These are phyloP conservation scores for Aphanomyces astaci DNA, from an alignment of 352 stramenopile genomes.

Conservation along the genomic window DNA sequence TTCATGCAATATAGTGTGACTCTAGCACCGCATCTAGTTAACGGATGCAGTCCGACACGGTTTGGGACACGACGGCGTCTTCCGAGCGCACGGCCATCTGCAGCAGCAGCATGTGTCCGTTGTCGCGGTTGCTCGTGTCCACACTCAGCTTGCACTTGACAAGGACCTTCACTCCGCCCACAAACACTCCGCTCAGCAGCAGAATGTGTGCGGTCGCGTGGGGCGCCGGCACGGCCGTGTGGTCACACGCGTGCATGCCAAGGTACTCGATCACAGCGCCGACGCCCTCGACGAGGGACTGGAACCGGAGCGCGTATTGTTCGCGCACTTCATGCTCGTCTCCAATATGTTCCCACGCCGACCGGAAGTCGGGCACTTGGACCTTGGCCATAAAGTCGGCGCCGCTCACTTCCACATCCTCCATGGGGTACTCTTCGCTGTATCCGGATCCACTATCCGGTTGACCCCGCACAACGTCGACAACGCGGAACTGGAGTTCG, in stretches of 20 bases:
- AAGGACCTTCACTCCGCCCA: conserved; percentile 90
- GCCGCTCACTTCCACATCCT: conserved; percentile 93
- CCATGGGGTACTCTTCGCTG: conserved; percentile 98
- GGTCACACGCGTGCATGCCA: conserved; percentile 96
- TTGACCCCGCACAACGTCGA: conserved; percentile 92
- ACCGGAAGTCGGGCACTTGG: conserved; percentile 92
- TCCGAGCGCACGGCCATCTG: conserved; percentile 96
- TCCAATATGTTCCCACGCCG: conserved; percentile 93
- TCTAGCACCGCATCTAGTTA: too few species aligned
- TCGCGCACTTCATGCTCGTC: conserved; percentile 93
- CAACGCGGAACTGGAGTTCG: conserved; percentile 93
- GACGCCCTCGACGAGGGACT: conserved; percentile 94
- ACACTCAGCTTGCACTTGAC: conserved; percentile 94
- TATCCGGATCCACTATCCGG: conserved; percentile 83
- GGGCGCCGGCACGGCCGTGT: conserved; percentile 81
- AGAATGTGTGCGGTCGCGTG: conserved; percentile 94
- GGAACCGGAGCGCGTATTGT: conserved; percentile 96
- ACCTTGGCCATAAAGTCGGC: conserved; percentile 98
- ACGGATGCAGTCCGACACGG: conserved; percentile 96
- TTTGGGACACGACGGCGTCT: conserved; percentile 89
- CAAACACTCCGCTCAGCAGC: conserved; percentile 94
- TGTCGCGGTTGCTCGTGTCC: too few species aligned
- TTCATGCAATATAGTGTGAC: too few species aligned
- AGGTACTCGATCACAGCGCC: conserved; percentile 93
- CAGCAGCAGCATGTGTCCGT: conserved; percentile 62